Conservation (phyloP, 371 early-diverging fungal genomes). For the Mucor circinelloides region DNA sequence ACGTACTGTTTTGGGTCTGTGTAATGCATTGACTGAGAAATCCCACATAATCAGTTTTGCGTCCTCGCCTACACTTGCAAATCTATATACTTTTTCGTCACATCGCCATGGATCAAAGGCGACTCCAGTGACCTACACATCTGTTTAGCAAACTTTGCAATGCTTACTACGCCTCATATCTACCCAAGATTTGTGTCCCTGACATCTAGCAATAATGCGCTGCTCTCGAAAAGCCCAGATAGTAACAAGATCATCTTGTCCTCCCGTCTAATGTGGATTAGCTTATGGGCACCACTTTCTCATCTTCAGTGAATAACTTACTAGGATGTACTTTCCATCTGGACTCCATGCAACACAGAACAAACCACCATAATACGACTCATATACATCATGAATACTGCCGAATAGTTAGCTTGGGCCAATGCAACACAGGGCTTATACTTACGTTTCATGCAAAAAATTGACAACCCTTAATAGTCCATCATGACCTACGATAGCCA, state of each 20-base stretch:
- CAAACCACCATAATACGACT: slow-evolving; percentile 86
- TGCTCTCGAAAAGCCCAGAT: slow-evolving; percentile 86
- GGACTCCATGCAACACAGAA: slow-evolving; percentile 91
- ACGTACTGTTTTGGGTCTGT: slow-evolving; percentile 68
- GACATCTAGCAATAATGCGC: slow-evolving; percentile 85
- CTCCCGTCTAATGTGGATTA: slow-evolving; percentile 62
- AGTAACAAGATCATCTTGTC: slow-evolving; percentile 95
- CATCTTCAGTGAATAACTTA: slow-evolving; percentile 30
- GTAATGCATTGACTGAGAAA: slow-evolving; percentile 80
- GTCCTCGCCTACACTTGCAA: slow-evolving; percentile 93
- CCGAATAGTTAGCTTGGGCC: neutral
- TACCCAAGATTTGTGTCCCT: slow-evolving; percentile 95
- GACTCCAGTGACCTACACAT: slow-evolving; percentile 67
- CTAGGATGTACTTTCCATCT: slow-evolving; percentile 88
- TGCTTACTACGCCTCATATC: slow-evolving; percentile 3
- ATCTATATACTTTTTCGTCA: slow-evolving; percentile 81
- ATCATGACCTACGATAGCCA: slow-evolving; percentile 78
- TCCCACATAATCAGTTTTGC: slow-evolving; percentile 89
- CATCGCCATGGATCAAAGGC: slow-evolving; percentile 92
- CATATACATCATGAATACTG: slow-evolving; percentile 71
- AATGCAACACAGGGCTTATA: neutral
- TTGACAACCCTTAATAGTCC: slow-evolving; percentile 79
- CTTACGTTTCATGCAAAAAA: slow-evolving; percentile 62
- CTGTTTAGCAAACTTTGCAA: neutral
- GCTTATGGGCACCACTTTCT: neutral